Evolutionary conservation across 2,329 filamentous ascomycete species (phyloP).

Genomic region (Colletotrichum tofieldiae): DNA sequence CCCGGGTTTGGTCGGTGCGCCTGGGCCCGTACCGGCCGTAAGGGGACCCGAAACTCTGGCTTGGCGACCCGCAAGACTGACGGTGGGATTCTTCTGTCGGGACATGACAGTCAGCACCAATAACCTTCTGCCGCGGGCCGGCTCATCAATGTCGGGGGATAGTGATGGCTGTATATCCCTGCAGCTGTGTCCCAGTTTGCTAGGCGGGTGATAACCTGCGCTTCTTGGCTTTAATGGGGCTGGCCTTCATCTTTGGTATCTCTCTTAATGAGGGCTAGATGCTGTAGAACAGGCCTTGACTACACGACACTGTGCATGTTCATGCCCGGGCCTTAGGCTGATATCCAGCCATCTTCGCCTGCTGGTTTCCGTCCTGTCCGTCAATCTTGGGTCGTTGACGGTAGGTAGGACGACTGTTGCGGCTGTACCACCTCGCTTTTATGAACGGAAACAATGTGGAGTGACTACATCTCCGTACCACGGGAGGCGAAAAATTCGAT

Average conservation of each 20-base stretch:
- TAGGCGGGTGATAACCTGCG: not conserved
- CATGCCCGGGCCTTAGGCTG: not conserved
- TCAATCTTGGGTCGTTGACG: not conserved
- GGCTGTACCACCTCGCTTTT: not conserved
- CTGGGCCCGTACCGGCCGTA: constrained; percentile 15
- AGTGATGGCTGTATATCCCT: not conserved
- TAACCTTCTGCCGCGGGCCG: not conserved
- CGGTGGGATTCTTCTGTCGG: not conserved
- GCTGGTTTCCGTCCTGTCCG: not conserved
- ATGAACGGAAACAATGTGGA: not conserved
- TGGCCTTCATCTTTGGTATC: not conserved
- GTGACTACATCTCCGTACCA: too few species aligned
- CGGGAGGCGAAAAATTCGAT: not conserved
- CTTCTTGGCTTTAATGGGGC: not conserved
- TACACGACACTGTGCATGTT: not conserved
- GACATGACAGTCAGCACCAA: not conserved
- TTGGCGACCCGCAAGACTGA: constrained; percentile 16
- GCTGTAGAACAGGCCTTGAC: not conserved
- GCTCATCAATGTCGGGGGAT: not conserved
- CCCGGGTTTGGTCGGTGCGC: not conserved
- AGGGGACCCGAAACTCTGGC: constrained; percentile 13
- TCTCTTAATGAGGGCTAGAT: not conserved
- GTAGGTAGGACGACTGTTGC: not conserved
- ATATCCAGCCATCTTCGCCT: not conserved
- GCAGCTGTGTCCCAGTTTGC: not conserved